These are phyloP conservation scores for Penicillium sp. DNA, from an alignment of 2,329 filamentous ascomycete genomes.

Conservation along the genomic window DNA sequence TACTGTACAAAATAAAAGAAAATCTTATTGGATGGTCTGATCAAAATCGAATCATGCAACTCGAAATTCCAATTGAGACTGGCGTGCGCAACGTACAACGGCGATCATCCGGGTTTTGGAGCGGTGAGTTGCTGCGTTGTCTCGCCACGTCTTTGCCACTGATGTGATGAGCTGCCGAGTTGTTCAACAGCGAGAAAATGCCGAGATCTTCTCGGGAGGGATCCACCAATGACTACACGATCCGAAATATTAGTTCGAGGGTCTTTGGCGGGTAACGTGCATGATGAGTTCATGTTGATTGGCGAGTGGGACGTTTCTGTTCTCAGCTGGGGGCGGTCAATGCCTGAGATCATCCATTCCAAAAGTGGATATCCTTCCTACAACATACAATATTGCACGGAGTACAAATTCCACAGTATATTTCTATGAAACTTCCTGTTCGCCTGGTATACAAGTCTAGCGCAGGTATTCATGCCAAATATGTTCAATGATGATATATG, in stretches of 20 bases:
- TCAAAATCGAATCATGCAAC: slow-evolving; percentile 6
- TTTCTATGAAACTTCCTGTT: background rate
- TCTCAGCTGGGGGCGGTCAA: background rate
- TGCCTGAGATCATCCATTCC: background rate
- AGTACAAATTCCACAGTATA: background rate
- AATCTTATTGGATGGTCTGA: slow-evolving; percentile 1
- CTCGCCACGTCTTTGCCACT: slow-evolving; percentile 13
- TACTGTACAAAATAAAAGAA: background rate
- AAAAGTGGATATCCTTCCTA: no score
- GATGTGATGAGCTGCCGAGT: background rate
- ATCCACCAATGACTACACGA: background rate
- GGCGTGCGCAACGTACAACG: background rate
- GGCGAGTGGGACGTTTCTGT: background rate
- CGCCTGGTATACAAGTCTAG: background rate
- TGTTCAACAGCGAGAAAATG: background rate
- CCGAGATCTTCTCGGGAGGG: background rate
- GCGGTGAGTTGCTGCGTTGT: slow-evolving; percentile 7
- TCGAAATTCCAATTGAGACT: background rate
- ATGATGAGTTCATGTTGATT: background rate
- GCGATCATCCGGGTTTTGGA: background rate
- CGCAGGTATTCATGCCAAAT: background rate
- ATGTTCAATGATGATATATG: background rate
- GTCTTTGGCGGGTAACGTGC: background rate
- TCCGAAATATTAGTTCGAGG: background rate
- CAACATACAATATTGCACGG: no score